Evolutionary conservation across 1,139 yeast species (phyloP), one percentile per base, ranked within the genome.

Genomic region (Candida gigantensis): DNA sequence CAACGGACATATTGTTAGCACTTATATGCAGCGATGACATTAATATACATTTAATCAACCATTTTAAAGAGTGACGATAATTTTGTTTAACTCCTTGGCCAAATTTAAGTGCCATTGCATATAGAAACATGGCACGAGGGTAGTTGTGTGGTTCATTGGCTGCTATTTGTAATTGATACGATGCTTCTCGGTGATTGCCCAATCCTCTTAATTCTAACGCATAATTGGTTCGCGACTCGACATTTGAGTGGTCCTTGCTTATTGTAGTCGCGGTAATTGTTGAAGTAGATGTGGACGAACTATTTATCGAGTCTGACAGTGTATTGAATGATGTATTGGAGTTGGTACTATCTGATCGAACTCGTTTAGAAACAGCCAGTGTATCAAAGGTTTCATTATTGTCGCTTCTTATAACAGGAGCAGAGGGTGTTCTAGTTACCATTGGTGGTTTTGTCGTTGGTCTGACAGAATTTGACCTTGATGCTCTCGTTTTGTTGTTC

Each of bases 11-110:
- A 14, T 35, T 38, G 6, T 32, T 10, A 4, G 41, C 9, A 11
- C 28, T 40, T 4, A 34, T 37, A 14, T 30, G 19, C 13, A 40
- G 30, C 14, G 40, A 27, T 19, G 36, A 39, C 20, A 45, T 32
- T 25, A 70, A 49, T 11, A 69, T 53, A 40, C 71, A 60, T 42
- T 63, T 61, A 45, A 77, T 71, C 4, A 86, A 64, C 86, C 89
- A 84, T 41, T 68, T 63, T 30, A 82, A 66, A 1, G 89, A 77
- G 37, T 72, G 76, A 10, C 62, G 52, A 31, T 77, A 74, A 53
- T 82, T 82, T 41, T 72, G 74, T 19, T 77, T 70, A 11, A 82
- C 79, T 0, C 95, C 95, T 59, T 81, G 81, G 1, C 94, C 95
- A 39, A 74, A 68, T 39, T 84, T 66, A 21, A 85, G 59, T 0